Evolutionary conservation across 148 eudicot species (phyloP), one percentile per base, ranked within the genome.

Genomic region (Polygonum aviculare): DNA sequence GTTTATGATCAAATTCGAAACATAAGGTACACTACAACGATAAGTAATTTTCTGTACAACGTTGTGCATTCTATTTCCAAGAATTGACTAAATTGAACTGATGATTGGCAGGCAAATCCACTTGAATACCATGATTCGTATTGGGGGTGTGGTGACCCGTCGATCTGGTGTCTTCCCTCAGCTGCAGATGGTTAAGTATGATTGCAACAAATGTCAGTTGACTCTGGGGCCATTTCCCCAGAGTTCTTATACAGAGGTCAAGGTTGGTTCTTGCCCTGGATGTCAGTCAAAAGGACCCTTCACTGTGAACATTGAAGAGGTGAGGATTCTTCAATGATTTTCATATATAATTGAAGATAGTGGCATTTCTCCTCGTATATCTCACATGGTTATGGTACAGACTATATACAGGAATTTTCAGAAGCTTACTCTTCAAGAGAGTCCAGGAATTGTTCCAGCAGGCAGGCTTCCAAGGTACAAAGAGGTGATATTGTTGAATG

Each of bases 251-350:
- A 86, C 96, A 12, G 98, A 94, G 79, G 96, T 94, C 69, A 94
- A 89, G 85, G 96, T 94, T 84, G 98, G 98, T 79, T 94, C 97
- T 72, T 94, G 98, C 87, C 98, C 98, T 22, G 96, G 90, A 82
- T 94, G 98, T 79, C 98, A 92, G 75, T 92, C 98, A 59, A 94
- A 90, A 79, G 98, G 98, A 73, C 98, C 96, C 45, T 94, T 94
- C 79, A 90, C 92, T 57, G 93, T 95, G 72, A 95, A 95, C 79
- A 85, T 89, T 83, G 98, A 94, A 84, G 91, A 89, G 94, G 98
- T 94, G 77, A 77, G 74, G 36, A 69, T 51, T 33, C 15, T 75
- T 40, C 35, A 65, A 12, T 35, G 40, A 15, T 36, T 67, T 67
- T 33, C n/a, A 35, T 63, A 4, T 63, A 14, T 63, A 3, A 35